These are phyloP conservation scores for Hypoxylon sp. DNA, from an alignment of 2,329 filamentous ascomycete genomes.

Conservation along the genomic window DNA sequence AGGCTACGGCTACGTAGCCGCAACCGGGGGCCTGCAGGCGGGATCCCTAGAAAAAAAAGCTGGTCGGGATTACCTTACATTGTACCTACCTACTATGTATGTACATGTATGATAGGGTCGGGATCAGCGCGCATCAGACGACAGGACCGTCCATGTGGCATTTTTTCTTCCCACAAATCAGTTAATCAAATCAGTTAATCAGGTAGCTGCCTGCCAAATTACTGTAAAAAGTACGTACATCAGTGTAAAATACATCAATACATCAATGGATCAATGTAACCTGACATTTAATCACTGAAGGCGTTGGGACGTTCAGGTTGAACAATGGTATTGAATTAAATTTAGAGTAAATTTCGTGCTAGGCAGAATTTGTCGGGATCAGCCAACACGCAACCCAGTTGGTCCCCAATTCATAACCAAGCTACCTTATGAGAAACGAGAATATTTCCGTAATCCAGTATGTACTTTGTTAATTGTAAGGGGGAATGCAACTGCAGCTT, in stretches of 20 bases:
- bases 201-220: constrained; percentile 13
- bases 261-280: too few species aligned
- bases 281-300: constrained; percentile 10
- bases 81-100: too few species aligned
- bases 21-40: constrained; percentile 37
- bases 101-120: constrained; percentile 25
- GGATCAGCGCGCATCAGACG: constrained; percentile 40
- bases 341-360: constrained; percentile 14
- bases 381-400: constrained; percentile 10
- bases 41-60: constrained; percentile 23
- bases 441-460: constrained; percentile 19
- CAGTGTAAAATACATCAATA: constrained; percentile 5
- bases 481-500: constrained; percentile 37
- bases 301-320: constrained; percentile 14
- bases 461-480: constrained; percentile 32
- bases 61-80: constrained; percentile 22
- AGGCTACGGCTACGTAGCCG: constrained; percentile 43
- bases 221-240: constrained; percentile 9
- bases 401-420: constrained; percentile 9
- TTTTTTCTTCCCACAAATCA: constrained; percentile 21
- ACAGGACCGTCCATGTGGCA: constrained; percentile 37
- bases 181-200: constrained; percentile 26
- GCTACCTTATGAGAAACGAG: constrained; percentile 19
- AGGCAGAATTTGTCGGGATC: constrained; percentile 12
- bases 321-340: constrained; percentile 35